A percentile compares a stretch with the other conserved stretches of the same genome.
Conservation (phyloP, 2,329 filamentous ascomycete genomes). For the Cercospora nicotianae region DNA sequence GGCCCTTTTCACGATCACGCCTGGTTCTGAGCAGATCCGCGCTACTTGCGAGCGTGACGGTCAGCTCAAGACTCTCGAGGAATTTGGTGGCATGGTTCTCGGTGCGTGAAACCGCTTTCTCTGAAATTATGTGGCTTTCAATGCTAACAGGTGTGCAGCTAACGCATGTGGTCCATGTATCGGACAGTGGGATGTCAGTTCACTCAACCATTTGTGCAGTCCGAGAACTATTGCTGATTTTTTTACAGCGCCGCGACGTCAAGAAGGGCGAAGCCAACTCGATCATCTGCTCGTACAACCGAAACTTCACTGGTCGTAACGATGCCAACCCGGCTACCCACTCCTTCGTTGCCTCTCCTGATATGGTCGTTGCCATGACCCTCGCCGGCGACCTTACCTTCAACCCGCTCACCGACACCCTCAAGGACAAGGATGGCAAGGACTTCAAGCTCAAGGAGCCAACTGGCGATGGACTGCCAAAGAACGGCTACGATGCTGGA, state of each 20-base stretch:
- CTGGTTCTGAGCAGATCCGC: conserved; percentile 94
- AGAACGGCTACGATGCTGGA: conserved; percentile 76
- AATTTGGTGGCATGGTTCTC: conserved; percentile 91
- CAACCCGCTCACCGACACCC: conserved; percentile 84
- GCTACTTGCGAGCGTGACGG: conserved; percentile 72
- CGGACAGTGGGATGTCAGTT: conserved; percentile 71
- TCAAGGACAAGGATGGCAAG: conserved; percentile 95
- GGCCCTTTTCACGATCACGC: conserved; percentile 89
- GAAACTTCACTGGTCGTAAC: conserved; percentile 98
- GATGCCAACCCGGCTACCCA: conserved; percentile 94
- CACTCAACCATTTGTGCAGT: background rate
- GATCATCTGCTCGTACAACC: conserved; percentile 98
- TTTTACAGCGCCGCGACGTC: conserved; percentile 66
- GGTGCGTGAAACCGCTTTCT: conserved; percentile 47
- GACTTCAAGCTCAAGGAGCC: conserved; percentile 86
- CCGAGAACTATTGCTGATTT: background rate
- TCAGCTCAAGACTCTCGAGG: conserved; percentile 82
- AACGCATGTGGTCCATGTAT: conserved; percentile 11
- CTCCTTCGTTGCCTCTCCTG: conserved; percentile 88
- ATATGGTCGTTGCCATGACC: conserved; percentile 82
- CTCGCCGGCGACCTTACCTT: conserved; percentile 85
- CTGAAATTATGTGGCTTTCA: background rate
- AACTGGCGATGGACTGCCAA: conserved; percentile 76
- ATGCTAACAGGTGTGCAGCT: background rate
- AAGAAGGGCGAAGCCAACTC: conserved; percentile 96